Percentiles rank a stretch among this genome's conserved stretches.
Evolutionary conservation across 768 basidiomycete genomes (phyloP).

Genomic region (Pleurotus cornucopiae): DNA sequence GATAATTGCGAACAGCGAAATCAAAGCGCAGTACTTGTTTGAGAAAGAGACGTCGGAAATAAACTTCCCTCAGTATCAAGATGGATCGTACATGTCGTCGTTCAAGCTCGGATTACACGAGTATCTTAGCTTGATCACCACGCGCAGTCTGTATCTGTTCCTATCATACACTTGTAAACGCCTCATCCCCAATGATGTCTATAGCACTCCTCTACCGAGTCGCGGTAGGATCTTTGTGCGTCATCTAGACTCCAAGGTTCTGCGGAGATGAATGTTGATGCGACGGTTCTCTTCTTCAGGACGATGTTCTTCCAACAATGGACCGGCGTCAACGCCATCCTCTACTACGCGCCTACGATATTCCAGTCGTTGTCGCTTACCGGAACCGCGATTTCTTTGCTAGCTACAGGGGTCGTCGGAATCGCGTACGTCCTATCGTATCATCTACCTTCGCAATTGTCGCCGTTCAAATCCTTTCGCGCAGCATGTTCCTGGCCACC

Average conservation of each 20-base stretch:
- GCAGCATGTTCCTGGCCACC: conserved; percentile 69
- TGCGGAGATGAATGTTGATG: neutral
- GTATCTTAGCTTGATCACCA: conserved; percentile 58
- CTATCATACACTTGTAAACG: neutral
- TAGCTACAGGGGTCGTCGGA: conserved; percentile 69
- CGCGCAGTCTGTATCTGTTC: conserved; percentile 32
- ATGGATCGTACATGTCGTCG: conserved; percentile 50
- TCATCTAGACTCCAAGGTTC: neutral
- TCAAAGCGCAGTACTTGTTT: conserved; percentile 70
- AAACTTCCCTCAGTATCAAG: conserved; percentile 62
- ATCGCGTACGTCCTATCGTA: conserved; percentile 49
- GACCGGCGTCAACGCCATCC: conserved; percentile 72
- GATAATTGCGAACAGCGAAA: conserved; percentile 40
- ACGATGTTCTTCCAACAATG: conserved; percentile 84
- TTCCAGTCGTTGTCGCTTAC: conserved; percentile 57
- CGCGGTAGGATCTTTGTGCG: conserved; percentile 53
- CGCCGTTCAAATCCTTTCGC: too few species aligned
- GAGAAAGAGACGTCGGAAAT: conserved; percentile 59
- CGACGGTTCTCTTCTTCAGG: conserved; percentile 19
- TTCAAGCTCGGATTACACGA: conserved; percentile 58
- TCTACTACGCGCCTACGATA: conserved; percentile 75
- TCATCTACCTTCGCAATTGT: too few species aligned
- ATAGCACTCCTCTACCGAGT: conserved; percentile 60
- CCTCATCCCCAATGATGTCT: neutral
- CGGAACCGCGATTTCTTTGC: conserved; percentile 52